Base-by-base conservation (phyloP, 441 rosid genomes). In the Erodium moschatum region DNA sequence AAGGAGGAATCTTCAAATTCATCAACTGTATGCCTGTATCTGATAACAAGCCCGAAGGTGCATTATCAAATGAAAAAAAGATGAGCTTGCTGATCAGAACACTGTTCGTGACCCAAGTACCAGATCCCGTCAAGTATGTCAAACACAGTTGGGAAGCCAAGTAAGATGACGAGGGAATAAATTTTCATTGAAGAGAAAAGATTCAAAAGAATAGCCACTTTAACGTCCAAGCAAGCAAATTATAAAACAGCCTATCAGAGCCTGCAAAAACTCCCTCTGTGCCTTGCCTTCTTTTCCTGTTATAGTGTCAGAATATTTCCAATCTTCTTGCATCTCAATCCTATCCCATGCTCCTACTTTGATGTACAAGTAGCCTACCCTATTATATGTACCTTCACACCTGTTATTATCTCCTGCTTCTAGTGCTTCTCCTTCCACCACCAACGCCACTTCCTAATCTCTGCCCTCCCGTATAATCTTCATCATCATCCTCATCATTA, bases 351-450 rank as follows among this genome's bases (percentile, higher is more conserved):
- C 77, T 71, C 70, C 81, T 68, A 77, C 52, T 16, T 54, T 19
- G 75, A 80, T 88, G 77, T 83, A 88, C 84, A 84, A 40, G 89
- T 84, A 84, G 76, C 76, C 85, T 82, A 85, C 82, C 79, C 72
- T 73, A 69, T 71, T 70, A 60, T 67, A 86, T 81, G 71, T 71
- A 81, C 86, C 40, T 35, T 35, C 8, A 35, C 40, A 35, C 8
- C 70, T 80, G 78, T 75, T 81, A 35, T 35, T 1, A 85, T 82
- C 87, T 82, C 76, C 75, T 67, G 27, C 82, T 71, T 76, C 89
- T 85, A 33, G 8, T 35, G 40, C 64, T 67, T 75, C 72, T 86
- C 75, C 86, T 79, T 31, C 82, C 79, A 35, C 83, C 79, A 7
- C 29, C 64, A 52, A 40, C 70, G 64, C 70, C 70, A 68, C 70